phyloP scores from a whole-genome alignment of 371 early-diverging fungal species.

The Mucor plumbeus region DNA sequence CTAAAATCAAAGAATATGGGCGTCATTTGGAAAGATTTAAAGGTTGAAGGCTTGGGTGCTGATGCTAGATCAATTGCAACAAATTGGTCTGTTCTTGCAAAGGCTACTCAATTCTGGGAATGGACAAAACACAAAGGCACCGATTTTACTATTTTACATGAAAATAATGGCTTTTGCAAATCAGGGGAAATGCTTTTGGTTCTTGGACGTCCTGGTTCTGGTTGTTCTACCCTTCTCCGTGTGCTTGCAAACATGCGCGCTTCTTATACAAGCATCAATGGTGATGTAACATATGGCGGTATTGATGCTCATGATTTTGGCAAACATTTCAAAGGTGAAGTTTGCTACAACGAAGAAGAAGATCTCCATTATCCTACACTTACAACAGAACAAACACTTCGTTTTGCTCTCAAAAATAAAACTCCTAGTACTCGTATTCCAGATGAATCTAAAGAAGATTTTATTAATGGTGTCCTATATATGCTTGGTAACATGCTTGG shows the following conservation, averaged over 20 bases:
- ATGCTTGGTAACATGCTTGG: slow-evolving; percentile 73
- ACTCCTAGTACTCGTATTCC: slow-evolving; percentile 65
- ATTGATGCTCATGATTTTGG: slow-evolving; percentile 60
- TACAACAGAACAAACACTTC: slow-evolving; percentile 73
- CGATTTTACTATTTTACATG: slow-evolving; percentile 46
- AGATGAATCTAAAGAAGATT: slow-evolving; percentile 45
- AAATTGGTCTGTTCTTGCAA: slow-evolving; percentile 16
- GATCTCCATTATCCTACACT: slow-evolving; percentile 74
- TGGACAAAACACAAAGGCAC: slow-evolving; percentile 29
- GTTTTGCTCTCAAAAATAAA: slow-evolving; percentile 68
- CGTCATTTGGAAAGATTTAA: slow-evolving; percentile 48
- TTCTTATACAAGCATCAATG: slow-evolving; percentile 60
- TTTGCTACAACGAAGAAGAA: slow-evolving; percentile 74
- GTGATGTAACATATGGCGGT: slow-evolving; percentile 66
- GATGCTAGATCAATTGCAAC: slow-evolving; percentile 47
- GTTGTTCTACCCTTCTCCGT: slow-evolving; percentile 70
- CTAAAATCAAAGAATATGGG: slow-evolving; percentile 54
- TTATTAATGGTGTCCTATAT: slow-evolving; percentile 52
- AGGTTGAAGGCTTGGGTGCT: slow-evolving; percentile 49
- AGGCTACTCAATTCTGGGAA: slow-evolving; percentile 31
- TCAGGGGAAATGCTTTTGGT: slow-evolving; percentile 77
- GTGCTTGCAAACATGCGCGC: slow-evolving; percentile 68
- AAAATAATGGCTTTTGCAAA: slow-evolving; percentile 63
- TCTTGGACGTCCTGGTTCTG: slow-evolving; percentile 73
- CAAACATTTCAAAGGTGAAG: slow-evolving; percentile 64